Evolutionary conservation across 2,329 filamentous ascomycete genomes (phyloP).

Genomic region (Claviceps sp.): DNA sequence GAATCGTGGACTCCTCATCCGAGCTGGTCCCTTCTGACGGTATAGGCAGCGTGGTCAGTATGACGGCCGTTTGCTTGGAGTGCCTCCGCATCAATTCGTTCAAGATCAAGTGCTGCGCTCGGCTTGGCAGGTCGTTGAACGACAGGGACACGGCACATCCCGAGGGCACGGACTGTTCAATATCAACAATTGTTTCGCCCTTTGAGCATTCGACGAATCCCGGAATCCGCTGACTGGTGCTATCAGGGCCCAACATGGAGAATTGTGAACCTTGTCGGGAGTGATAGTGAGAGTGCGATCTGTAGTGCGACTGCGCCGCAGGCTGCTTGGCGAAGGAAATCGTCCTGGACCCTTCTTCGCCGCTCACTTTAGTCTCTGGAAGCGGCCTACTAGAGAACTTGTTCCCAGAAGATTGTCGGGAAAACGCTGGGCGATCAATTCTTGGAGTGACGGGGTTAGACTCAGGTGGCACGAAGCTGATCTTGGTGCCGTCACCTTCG

Average conservation of each 20-base stretch:
- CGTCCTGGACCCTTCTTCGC: constrained; percentile 39
- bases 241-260: constrained; percentile 17
- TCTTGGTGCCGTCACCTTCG: constrained; percentile 45
- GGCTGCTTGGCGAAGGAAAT: constrained; percentile 46
- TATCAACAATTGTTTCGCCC: constrained; percentile 13
- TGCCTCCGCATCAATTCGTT: constrained; percentile 68
- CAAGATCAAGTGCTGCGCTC: constrained; percentile 73
- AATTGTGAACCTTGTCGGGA: constrained; percentile 22
- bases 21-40: constrained; percentile 63
- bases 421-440: constrained; percentile 23
- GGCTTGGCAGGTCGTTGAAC: constrained; percentile 76
- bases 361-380: constrained; percentile 45
- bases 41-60: constrained; percentile 74
- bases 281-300: constrained; percentile 14
- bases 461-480: constrained; percentile 50
- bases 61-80: constrained; percentile 57
- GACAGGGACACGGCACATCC: constrained; percentile 55
- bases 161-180: constrained; percentile 34
- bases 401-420: constrained; percentile 33
- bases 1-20: constrained; percentile 55
- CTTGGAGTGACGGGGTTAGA: constrained; percentile 13
- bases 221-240: constrained; percentile 29
- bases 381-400: constrained; percentile 51
- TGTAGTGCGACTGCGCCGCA: constrained; percentile 5
- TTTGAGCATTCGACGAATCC: constrained; percentile 17